A percentile compares a stretch with the other conserved stretches of the same genome.
Evolutionary conservation across 2,329 filamentous ascomycete species (phyloP).

Genomic region (Phialophora verrucosa): DNA sequence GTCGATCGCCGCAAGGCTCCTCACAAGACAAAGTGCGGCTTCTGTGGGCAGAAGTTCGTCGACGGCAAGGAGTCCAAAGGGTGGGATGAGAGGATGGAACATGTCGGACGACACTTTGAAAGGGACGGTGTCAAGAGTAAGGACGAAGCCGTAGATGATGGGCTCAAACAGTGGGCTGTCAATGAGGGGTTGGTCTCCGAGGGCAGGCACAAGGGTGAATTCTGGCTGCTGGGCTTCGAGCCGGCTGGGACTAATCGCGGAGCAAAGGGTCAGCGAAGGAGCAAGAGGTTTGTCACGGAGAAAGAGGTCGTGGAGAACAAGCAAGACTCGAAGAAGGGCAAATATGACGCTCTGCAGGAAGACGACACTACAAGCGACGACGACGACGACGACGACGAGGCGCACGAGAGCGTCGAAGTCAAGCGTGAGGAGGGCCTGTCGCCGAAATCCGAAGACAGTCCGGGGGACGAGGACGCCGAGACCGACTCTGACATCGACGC

Average conservation of each 20-base stretch:
- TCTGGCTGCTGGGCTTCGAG: constrained; percentile 30
- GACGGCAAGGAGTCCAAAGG: constrained; percentile 49
- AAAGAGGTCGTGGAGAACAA: constrained; percentile 24
- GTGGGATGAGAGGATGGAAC: constrained; percentile 87
- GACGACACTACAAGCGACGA: constrained; percentile 3
- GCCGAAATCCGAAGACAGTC: constrained; percentile 2
- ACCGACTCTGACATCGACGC: constrained; percentile 19
- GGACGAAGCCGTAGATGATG: constrained; percentile 50
- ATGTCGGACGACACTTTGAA: constrained; percentile 82
- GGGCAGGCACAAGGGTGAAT: constrained; percentile 29
- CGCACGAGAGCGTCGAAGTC: constrained; percentile 3
- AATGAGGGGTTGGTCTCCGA: constrained; percentile 41
- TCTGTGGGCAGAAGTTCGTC: constrained; percentile 57
- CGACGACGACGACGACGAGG: constrained; percentile 8
- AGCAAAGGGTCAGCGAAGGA: constrained; percentile 15
- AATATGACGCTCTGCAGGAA: constrained; percentile 5
- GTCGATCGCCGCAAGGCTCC: constrained; percentile 68
- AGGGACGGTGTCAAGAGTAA: constrained; percentile 50
- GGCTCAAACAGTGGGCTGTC: constrained; percentile 49
- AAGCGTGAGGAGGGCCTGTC: constrained; percentile 3
- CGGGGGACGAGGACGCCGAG: constrained; percentile 11
- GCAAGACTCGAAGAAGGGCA: background rate
- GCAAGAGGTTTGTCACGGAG: constrained; percentile 19
- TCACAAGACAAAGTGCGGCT: constrained; percentile 62
- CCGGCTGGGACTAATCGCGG: constrained; percentile 7